phyloP scores from a whole-genome alignment of 257 asterid genomes.

The Nicotiana tabacum region DNA sequence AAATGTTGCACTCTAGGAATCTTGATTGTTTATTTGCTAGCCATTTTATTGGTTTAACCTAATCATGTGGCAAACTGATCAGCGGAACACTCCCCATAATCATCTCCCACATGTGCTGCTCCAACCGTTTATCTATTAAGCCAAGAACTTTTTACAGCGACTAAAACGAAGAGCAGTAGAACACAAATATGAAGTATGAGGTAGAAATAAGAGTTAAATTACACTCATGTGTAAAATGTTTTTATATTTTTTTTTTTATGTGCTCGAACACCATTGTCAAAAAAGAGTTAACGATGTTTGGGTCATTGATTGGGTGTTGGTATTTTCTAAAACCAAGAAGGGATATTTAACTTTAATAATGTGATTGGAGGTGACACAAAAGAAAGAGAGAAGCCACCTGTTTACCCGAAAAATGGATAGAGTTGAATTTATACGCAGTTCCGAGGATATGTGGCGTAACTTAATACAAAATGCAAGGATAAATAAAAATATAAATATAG shows the following conservation, averaged over 20 bases:
- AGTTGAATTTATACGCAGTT: too few species aligned
- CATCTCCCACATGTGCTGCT: constrained; percentile 4
- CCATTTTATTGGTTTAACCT: not conserved
- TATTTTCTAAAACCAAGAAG: constrained; percentile 24
- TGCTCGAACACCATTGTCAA: too few species aligned
- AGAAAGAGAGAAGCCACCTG: constrained; percentile 30
- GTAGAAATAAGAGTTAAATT: not conserved
- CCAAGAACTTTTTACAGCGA: not conserved
- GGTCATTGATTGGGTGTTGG: not conserved
- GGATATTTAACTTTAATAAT: constrained; percentile 10
- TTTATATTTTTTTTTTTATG: too few species aligned
- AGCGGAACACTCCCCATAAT: not conserved
- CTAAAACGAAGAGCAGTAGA: not conserved
- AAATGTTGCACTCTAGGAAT: not conserved
- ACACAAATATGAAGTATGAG: not conserved
- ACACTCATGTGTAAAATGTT: too few species aligned
- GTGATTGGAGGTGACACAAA: too few species aligned
- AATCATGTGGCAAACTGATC: not conserved
- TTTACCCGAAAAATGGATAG: too few species aligned
- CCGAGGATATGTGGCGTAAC: too few species aligned
- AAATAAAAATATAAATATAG: too few species aligned
- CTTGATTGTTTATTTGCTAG: not conserved
- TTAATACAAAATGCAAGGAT: too few species aligned
- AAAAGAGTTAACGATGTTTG: too few species aligned
- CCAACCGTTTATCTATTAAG: not conserved